A percentile compares a stretch with the other conserved stretches of the same genome.
Evolutionary conservation across 129 eudicot genomes (phyloP).

Genomic region (Arctium lappa): DNA sequence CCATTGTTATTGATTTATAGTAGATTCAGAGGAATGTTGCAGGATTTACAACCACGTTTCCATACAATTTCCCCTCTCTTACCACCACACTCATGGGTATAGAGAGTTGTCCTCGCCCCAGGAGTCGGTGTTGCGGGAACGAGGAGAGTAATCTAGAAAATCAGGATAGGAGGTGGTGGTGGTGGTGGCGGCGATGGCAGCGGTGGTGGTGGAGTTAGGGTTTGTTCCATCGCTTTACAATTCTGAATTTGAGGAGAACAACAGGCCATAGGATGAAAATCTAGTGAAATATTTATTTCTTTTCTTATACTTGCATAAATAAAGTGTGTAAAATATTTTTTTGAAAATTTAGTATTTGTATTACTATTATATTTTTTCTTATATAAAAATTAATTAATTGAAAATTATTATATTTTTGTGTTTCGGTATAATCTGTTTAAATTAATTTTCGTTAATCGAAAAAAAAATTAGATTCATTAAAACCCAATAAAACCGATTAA

Average conservation of each 20-base stretch:
- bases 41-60: not conserved
- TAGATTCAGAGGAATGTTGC: not conserved
- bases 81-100: constrained; percentile 6
- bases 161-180: constrained; percentile 30
- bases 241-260: constrained; percentile 19
- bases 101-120: constrained; percentile 55
- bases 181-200: constrained; percentile 5
- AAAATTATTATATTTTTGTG: too few relatives aligned
- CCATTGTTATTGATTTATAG: not conserved
- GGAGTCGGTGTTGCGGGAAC: constrained; percentile 46
- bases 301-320: too few relatives aligned
- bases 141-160: constrained; percentile 47
- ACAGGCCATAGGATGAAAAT: too few relatives aligned
- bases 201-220: constrained; percentile 38
- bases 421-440: too few relatives aligned
- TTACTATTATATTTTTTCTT: too few relatives aligned
- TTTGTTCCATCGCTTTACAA: constrained; percentile 42
- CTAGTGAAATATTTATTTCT: too few relatives aligned
- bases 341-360: too few relatives aligned
- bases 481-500: too few relatives aligned
- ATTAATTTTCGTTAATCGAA: too few relatives aligned
- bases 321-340: too few relatives aligned
- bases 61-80: not conserved
- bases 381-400: too few relatives aligned
- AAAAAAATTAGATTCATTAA: too few relatives aligned